These are phyloP conservation scores for Fusarium illudens DNA, from an alignment of 2,329 filamentous ascomycete species.

Conservation along the genomic window DNA sequence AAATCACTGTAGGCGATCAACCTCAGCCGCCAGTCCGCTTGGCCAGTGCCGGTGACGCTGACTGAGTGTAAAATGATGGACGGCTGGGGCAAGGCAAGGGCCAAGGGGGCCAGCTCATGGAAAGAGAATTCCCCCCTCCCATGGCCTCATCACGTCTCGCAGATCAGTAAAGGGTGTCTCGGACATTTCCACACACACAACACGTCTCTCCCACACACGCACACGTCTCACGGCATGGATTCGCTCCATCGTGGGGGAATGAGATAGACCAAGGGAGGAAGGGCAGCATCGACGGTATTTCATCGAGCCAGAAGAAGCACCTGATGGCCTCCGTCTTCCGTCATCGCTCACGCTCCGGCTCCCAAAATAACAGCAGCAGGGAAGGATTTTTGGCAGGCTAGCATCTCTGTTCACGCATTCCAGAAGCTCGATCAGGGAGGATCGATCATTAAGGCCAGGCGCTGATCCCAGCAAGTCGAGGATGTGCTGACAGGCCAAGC, in stretches of 20 bases:
- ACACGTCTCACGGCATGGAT: conserved; percentile 7
- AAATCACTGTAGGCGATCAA: conserved; percentile 14
- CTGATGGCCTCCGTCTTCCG: conserved; percentile 7
- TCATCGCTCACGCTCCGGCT: conserved; percentile 9
- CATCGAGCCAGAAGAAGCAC: not conserved
- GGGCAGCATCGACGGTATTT: not conserved
- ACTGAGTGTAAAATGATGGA: conserved; percentile 19
- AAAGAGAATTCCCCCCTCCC: conserved; percentile 5
- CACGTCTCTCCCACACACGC: not conserved
- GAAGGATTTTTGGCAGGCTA: conserved; percentile 21
- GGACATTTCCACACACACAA: conserved; percentile 20
- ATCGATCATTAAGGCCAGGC: conserved; percentile 27
- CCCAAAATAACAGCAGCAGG: conserved; percentile 31
- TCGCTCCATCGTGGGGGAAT: conserved; percentile 13
- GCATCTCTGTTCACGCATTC: conserved; percentile 32
- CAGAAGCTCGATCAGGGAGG: conserved; percentile 33
- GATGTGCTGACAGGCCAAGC: conserved; percentile 12
- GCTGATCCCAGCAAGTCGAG: conserved; percentile 24
- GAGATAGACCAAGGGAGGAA: conserved; percentile 1
- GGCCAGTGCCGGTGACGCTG: not conserved
- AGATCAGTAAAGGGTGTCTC: conserved; percentile 34
- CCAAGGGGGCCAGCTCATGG: not conserved
- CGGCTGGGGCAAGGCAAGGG: conserved; percentile 18
- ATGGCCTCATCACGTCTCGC: conserved; percentile 17
- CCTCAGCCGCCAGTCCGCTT: conserved; percentile 14